phyloP scores from a whole-genome alignment of 495 filamentous ascomycete species.

The Pyrenula aspistea region DNA sequence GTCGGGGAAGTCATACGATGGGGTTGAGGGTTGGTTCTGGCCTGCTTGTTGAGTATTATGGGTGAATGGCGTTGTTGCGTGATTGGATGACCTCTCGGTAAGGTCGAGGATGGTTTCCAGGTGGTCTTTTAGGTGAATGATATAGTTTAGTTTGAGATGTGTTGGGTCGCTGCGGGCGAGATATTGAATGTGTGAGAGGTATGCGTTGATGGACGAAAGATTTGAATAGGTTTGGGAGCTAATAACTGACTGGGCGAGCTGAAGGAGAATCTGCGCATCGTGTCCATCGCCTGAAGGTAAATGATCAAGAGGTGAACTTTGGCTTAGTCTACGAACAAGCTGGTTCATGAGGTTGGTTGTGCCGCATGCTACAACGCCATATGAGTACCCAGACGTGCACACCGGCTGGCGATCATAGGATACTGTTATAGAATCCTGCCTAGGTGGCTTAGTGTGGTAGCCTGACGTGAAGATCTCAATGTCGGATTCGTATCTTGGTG shows the following conservation, averaged over 20 bases:
- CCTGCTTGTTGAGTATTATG: not conserved
- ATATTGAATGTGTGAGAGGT: not conserved
- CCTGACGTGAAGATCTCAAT: not conserved
- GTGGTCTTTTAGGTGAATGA: not conserved
- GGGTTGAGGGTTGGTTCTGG: not conserved
- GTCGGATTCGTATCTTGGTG: not conserved
- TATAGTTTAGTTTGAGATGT: not conserved
- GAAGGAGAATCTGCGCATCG: not conserved
- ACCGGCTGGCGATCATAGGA: not conserved
- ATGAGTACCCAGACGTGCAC: not conserved
- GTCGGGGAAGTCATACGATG: not conserved
- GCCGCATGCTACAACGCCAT: not conserved
- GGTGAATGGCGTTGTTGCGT: not conserved
- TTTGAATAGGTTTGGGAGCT: not conserved
- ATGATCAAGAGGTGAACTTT: not conserved
- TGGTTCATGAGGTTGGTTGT: not conserved
- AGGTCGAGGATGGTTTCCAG: not conserved
- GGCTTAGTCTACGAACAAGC: not conserved
- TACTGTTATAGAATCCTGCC: not conserved
- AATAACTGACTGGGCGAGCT: not conserved
- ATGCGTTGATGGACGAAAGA: not conserved
- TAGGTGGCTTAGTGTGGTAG: not conserved
- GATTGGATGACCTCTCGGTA: not conserved
- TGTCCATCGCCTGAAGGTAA: not conserved
- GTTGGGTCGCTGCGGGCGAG: not conserved